These are phyloP conservation scores for Candida labiduridarum DNA, from an alignment of 1,139 yeast genomes.

Conservation along the genomic window DNA sequence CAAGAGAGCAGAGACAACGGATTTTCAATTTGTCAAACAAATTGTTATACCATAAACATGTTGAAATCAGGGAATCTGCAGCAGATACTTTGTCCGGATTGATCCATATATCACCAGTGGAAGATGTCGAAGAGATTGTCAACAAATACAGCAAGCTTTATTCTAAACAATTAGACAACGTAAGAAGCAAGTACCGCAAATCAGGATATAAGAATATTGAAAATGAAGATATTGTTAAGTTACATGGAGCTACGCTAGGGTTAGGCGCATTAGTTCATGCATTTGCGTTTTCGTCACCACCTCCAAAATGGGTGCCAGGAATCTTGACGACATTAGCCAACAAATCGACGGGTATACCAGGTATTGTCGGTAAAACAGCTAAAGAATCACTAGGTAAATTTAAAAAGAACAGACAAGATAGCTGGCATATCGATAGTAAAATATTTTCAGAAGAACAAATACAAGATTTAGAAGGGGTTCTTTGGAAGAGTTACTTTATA, in stretches of 20 bases:
- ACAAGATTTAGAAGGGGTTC: slow-evolving; percentile 91
- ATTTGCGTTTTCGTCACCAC: slow-evolving; percentile 88
- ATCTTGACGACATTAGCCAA: slow-evolving; percentile 71
- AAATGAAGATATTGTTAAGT: slow-evolving; percentile 44
- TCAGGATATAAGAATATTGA: slow-evolving; percentile 33
- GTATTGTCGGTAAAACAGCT: slow-evolving; percentile 82
- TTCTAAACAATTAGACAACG: slow-evolving; percentile 31
- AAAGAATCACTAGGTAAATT: slow-evolving; percentile 81
- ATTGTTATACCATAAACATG: slow-evolving; percentile 62
- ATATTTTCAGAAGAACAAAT: slow-evolving; percentile 78
- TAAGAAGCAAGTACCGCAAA: slow-evolving; percentile 32
- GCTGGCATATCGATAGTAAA: slow-evolving; percentile 90
- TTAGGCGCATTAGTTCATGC: slow-evolving; percentile 89
- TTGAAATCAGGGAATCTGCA: slow-evolving; percentile 79
- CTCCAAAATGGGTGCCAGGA: slow-evolving; percentile 87
- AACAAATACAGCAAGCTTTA: slow-evolving; percentile 25
- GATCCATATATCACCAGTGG: slow-evolving; percentile 72
- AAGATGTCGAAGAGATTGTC: slow-evolving; percentile 48
- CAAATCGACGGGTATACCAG: slow-evolving; percentile 69
- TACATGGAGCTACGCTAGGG: slow-evolving; percentile 91
- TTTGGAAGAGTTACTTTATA: slow-evolving; percentile 91
- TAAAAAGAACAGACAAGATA: slow-evolving; percentile 91
- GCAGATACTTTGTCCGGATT: slow-evolving; percentile 79
- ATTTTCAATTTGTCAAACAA: slow-evolving; percentile 57
- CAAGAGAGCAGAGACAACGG: slow-evolving; percentile 46